A percentile compares a stretch with the other conserved stretches of the same genome.
Conservation (phyloP, 495 filamentous ascomycete species). For the Aspergillus mulundensis region DNA sequence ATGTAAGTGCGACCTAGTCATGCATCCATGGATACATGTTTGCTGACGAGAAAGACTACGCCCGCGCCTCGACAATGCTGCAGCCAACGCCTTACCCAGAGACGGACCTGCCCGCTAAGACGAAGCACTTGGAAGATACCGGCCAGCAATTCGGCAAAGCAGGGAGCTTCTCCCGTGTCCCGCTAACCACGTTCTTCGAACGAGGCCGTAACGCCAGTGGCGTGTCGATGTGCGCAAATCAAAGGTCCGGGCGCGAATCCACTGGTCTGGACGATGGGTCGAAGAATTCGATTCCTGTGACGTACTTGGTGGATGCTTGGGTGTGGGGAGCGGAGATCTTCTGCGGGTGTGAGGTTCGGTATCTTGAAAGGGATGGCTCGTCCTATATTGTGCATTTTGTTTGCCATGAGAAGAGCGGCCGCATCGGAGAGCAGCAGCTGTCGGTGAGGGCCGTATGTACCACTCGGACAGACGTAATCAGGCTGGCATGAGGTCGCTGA, state of each 20-base stretch:
- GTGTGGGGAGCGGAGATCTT: constrained; percentile 74
- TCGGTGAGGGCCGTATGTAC: constrained; percentile 58
- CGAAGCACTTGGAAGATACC: constrained; percentile 54
- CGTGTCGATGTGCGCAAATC: constrained; percentile 57
- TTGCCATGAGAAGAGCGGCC: constrained; percentile 57
- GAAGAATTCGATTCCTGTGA: constrained; percentile 62
- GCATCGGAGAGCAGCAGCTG: constrained; percentile 60
- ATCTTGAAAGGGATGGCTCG: constrained; percentile 52
- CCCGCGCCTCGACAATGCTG: constrained; percentile 51
- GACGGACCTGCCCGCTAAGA: constrained; percentile 53
- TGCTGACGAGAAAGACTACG: constrained; percentile 43
- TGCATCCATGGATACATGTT: no score
- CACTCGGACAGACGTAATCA: no score
- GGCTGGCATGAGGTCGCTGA: no score
- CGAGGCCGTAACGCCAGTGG: constrained; percentile 58
- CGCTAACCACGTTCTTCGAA: constrained; percentile 59
- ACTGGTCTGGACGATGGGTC: constrained; percentile 66
- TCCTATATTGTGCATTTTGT: constrained; percentile 60
- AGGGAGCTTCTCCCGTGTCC: constrained; percentile 50
- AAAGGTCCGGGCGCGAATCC: constrained; percentile 55
- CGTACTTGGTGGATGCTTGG: constrained; percentile 68
- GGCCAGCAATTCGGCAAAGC: constrained; percentile 43
- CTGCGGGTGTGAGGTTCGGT: constrained; percentile 65
- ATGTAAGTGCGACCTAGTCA: no score
- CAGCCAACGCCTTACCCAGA: constrained; percentile 57